Conservation (phyloP, 2,329 filamentous ascomycete genomes). For the Torrubiella hemipterigena region DNA sequence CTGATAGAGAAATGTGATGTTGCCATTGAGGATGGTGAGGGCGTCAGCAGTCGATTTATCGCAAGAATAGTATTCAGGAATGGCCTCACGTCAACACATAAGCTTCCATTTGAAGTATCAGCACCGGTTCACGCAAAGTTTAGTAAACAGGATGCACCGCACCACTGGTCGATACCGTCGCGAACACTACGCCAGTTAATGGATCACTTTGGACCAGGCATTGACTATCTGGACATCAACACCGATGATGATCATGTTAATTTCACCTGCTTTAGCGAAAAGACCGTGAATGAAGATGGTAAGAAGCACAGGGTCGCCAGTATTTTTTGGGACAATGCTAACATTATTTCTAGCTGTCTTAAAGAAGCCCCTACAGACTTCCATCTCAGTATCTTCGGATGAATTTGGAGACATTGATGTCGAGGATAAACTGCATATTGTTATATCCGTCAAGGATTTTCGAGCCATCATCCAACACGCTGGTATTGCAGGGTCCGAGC, state of each 20-base stretch:
- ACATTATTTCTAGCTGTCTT: constrained; percentile 44
- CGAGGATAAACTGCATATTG: constrained; percentile 64
- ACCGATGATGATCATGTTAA: constrained; percentile 62
- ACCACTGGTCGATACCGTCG: constrained; percentile 63
- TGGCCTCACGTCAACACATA: constrained; percentile 66
- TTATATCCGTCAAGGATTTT: constrained; percentile 75
- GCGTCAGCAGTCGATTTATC: constrained; percentile 61
- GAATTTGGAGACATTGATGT: constrained; percentile 68
- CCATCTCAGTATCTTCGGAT: constrained; percentile 62
- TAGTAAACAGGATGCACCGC: constrained; percentile 50
- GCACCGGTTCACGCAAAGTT: constrained; percentile 71
- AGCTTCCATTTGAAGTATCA: constrained; percentile 60
- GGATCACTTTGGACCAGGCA: constrained; percentile 70
- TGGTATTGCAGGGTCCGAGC: constrained; percentile 51
- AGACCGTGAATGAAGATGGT: constrained; percentile 52
- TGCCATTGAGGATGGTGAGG: constrained; percentile 57
- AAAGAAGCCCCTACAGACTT: constrained; percentile 71
- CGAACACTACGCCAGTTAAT: constrained; percentile 61
- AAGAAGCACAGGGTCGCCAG: constrained; percentile 6
- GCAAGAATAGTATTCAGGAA: constrained; percentile 65
- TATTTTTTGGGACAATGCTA: background rate
- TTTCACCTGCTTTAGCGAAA: constrained; percentile 74
- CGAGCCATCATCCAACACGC: constrained; percentile 68
- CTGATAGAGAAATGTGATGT: constrained; percentile 66
- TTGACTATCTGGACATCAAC: constrained; percentile 70